Conservation (phyloP, 768 basidiomycete genomes). For the Xanthoconium stramineum region DNA sequence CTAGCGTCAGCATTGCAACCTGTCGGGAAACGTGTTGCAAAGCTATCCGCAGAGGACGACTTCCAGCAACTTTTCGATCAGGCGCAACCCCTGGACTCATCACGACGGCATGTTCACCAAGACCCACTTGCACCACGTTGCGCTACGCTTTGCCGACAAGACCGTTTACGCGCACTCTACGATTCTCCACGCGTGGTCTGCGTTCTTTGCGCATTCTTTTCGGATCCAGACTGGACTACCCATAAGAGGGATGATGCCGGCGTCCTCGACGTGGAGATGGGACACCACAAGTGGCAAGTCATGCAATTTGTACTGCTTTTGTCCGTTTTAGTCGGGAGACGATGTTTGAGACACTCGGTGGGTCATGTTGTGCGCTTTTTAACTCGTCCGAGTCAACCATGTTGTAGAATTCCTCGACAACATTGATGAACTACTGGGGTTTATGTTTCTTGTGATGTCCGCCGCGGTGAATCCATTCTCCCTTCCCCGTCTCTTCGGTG, state of each 20-base stretch:
- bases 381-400: neutral
- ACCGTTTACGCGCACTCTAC: slow-evolving; percentile 66
- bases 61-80: slow-evolving; percentile 48
- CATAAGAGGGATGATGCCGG: slow-evolving; percentile 55
- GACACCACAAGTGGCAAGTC: slow-evolving; percentile 67
- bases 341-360: slow-evolving; percentile 72
- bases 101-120: slow-evolving; percentile 4
- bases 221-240: slow-evolving; percentile 75
- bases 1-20: slow-evolving; percentile 56
- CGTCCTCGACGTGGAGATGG: slow-evolving; percentile 61
- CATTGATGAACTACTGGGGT: slow-evolving; percentile 76
- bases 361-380: slow-evolving; percentile 19
- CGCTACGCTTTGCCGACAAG: slow-evolving; percentile 66
- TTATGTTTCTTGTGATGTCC: slow-evolving; percentile 83
- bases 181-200: slow-evolving; percentile 77
- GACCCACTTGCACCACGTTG: slow-evolving; percentile 54
- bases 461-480: slow-evolving; percentile 58
- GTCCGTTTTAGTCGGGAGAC: slow-evolving; percentile 72
- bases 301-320: slow-evolving; percentile 75
- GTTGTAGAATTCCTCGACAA: slow-evolving; percentile 55
- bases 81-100: slow-evolving; percentile 7
- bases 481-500: neutral
- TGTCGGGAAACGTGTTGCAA: slow-evolving; percentile 53
- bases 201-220: slow-evolving; percentile 86
- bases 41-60: slow-evolving; percentile 47